Evolutionary conservation across 2,329 filamentous ascomycete species (phyloP), one percentile per base, ranked within the genome.

Genomic region (Nigrospora osmanthi): DNA sequence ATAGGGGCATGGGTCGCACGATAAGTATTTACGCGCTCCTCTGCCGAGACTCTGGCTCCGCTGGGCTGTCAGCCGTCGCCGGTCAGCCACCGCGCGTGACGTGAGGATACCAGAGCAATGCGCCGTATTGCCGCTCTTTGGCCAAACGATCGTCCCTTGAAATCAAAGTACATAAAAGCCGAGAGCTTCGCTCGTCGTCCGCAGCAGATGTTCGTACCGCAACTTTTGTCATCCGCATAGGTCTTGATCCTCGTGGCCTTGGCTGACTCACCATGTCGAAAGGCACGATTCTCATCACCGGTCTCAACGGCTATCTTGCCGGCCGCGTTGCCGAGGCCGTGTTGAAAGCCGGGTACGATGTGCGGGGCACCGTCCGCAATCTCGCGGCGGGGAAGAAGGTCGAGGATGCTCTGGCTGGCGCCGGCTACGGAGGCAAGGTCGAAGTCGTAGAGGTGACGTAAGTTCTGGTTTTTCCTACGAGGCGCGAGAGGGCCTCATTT

Each of bases 251-350:
- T 30, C 4, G 10, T 14, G 33, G 19, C 30, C 2, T 14, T 7
- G 7, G 7, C 14, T 9, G 19, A 11, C n/a, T 7, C 9, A 11
- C 12, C 1, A 40, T 7, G 19, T 42, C 47, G 28, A 50, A 44
- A 32, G 48, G 48, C 36, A 48, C 32, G 5, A 38, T 60, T 41
- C 51, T 60, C n/a, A 57, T 60, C 39, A 59, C 58, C 28, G 58
- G 58, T 11, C 42, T 59, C 39, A 60, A 58, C 42, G 58, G 58
- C 39, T 59, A 59, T 33, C 47, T 60, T 7, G 58, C 56, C 31
- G 58, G 55, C 35, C 49, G 57, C 17, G 54, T 54, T 13, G 57
- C 57, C 32, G 57, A 59, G 32, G 35, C 52, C 32, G 46, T 49
- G 2, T 38, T 59, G 35, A 51, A 43, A 30, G 45, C 53, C 33